A percentile compares a stretch with the other conserved stretches of the same genome.
These are phyloP conservation scores for Cadophora luteo-olivacea DNA, from an alignment of 2,329 filamentous ascomycete genomes.

Conservation along the genomic window DNA sequence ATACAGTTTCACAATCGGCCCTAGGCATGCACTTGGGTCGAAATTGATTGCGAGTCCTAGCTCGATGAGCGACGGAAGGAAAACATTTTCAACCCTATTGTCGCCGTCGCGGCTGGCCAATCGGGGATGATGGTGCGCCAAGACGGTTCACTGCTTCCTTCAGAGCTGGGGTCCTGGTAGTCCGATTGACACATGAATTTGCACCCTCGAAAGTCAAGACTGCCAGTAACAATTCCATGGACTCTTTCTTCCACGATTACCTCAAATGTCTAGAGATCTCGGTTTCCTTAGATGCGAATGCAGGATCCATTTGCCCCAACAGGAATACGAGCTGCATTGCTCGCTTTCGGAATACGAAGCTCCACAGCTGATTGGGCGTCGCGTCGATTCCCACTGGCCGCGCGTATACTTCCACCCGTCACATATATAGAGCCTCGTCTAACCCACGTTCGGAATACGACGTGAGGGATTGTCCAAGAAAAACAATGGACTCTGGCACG, in stretches of 20 bases:
- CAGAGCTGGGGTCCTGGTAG: neutral
- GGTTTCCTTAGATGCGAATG: neutral
- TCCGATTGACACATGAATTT: neutral
- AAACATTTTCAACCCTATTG: neutral
- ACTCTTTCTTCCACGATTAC: neutral
- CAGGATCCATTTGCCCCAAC: neutral
- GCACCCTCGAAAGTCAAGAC: neutral
- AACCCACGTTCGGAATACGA: constrained; percentile 25
- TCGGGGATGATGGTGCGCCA: neutral
- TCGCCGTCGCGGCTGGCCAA: neutral
- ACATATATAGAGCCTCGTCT: neutral
- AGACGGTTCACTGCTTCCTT: neutral
- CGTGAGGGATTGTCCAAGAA: neutral
- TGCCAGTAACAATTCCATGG: neutral
- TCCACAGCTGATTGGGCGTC: constrained; percentile 11
- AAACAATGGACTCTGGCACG: constrained; percentile 17
- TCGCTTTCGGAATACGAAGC: constrained; percentile 6
- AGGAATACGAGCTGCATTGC: constrained; percentile 8
- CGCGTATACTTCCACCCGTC: neutral
- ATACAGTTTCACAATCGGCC: too few relatives aligned
- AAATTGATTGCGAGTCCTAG: neutral
- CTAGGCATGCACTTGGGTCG: too few relatives aligned
- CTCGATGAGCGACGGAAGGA: neutral
- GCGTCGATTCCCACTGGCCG: constrained; percentile 1
- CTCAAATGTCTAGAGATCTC: neutral